These are phyloP conservation scores for Amylostereum areolatum DNA, from an alignment of 1,284 basidiomycete genomes.

Conservation along the genomic window DNA sequence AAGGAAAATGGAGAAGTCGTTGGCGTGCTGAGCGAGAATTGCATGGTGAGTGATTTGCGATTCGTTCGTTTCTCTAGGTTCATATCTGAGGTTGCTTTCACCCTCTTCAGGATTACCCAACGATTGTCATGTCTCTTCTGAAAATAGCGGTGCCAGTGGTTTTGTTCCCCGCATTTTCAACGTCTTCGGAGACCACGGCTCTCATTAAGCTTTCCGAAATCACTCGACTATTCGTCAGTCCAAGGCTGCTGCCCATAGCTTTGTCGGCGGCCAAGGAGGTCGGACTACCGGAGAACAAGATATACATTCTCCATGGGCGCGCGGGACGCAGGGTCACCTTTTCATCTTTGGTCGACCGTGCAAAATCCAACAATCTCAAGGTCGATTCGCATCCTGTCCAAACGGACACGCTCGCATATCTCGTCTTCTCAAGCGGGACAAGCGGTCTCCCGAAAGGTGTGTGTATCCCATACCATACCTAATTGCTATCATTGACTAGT, in stretches of 20 bases:
- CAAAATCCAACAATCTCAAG: conserved; percentile 26
- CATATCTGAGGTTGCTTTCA: neutral
- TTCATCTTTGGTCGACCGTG: conserved; percentile 37
- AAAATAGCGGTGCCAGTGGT: conserved; percentile 54
- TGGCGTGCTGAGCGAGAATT: conserved; percentile 66
- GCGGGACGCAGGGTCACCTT: conserved; percentile 36
- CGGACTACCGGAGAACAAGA: conserved; percentile 43
- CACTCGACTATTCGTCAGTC: conserved; percentile 59
- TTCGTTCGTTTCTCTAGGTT: too few relatives aligned
- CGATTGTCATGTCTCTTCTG: conserved; percentile 51
- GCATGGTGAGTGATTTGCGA: conserved; percentile 38
- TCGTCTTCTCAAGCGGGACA: conserved; percentile 75
- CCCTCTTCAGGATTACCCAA: conserved; percentile 52
- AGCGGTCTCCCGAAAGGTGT: conserved; percentile 72
- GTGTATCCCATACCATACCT: too few relatives aligned
- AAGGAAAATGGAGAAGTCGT: conserved; percentile 46
- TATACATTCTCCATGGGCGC: conserved; percentile 49
- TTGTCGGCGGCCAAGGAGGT: conserved; percentile 43
- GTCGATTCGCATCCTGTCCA: conserved; percentile 23
- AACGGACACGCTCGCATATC: conserved; percentile 57
- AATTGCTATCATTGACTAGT: neutral
- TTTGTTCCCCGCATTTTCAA: conserved; percentile 59
- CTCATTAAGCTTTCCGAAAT: conserved; percentile 43
- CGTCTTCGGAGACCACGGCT: conserved; percentile 60
- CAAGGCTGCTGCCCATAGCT: conserved; percentile 42